A percentile compares a stretch with the other conserved stretches of the same genome.
Evolutionary conservation across 441 rosid genomes (phyloP).

Genomic region (Viola pubescens): DNA sequence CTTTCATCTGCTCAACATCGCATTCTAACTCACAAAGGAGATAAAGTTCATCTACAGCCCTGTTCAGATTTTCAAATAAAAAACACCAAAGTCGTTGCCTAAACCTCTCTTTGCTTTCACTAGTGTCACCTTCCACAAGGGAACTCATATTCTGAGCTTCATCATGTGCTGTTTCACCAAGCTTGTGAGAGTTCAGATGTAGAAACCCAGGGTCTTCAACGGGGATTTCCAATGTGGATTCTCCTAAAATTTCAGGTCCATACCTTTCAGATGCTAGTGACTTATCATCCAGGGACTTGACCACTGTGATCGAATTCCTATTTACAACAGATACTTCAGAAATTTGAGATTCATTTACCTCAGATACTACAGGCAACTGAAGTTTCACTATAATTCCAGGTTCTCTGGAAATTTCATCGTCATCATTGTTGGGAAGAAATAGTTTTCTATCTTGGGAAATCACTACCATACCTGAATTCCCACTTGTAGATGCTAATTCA

Average conservation of each 20-base stretch:
- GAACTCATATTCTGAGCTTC: constrained; percentile 25
- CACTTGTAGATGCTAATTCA: constrained; percentile 5
- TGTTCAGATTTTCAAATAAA: constrained; percentile 74
- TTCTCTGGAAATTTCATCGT: constrained; percentile 16
- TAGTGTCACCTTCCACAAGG: constrained; percentile 37
- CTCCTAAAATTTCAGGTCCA: constrained; percentile 26
- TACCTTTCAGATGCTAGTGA: constrained; percentile 20
- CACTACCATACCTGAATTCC: background rate
- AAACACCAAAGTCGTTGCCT: constrained; percentile 80
- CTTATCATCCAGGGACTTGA: constrained; percentile 20
- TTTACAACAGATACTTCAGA: constrained; percentile 18
- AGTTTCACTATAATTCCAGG: constrained; percentile 19
- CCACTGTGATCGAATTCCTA: constrained; percentile 16
- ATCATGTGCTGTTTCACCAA: constrained; percentile 15
- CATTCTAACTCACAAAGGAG: constrained; percentile 79
- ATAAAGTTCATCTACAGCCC: constrained; percentile 81
- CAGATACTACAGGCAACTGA: constrained; percentile 24
- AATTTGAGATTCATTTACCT: constrained; percentile 20
- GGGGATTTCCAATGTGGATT: constrained; percentile 15
- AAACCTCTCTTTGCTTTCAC: constrained; percentile 77
- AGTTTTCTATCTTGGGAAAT: constrained; percentile 8
- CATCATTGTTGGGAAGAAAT: constrained; percentile 5
- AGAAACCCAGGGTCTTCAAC: constrained; percentile 18
- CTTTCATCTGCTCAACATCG: constrained; percentile 69
- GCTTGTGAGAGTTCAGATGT: background rate